Evolutionary conservation across 2,329 filamentous ascomycete genomes (phyloP), one percentile per base, ranked within the genome.

Genomic region (Talaromyces piceae): DNA sequence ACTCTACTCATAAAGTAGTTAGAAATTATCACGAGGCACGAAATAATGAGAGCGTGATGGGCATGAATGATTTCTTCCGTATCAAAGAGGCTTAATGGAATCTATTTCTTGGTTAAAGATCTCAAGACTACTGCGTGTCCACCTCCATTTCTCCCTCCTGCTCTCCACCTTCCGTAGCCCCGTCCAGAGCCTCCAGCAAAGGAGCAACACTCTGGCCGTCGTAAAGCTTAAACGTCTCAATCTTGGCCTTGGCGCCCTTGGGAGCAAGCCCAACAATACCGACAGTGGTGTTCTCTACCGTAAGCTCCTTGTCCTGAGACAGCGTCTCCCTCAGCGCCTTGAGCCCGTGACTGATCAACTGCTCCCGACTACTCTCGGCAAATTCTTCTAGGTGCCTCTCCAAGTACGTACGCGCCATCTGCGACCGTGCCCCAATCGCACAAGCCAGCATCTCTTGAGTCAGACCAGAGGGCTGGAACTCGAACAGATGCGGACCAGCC

Each of bases 361-460:
- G 88, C 66, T 96, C 91, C 62, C 88, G 79, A 57, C 78, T 82
- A 66, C 83, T 84, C 58, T 80, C 79, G 63, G 82, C 80, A 69
- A 98, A 97, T 59, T 83, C 75, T 57, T 95, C 91, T 55, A 96
- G 73, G 73, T 96, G 87, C 65, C 89, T 81, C 80, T 98, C 93
- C 51, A 98, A 77, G 72, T 98, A 98, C 57, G 93, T 98, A 65
- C 93, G 79, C 22, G 93, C 93, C 89, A 97, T 97, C 77, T 98
- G 93, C 70, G 87, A 93, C 62, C 93, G 81, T 45, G 93, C 93
- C 49, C 93, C 93, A 68, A 98, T 98, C 53, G 91, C 91, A 67
- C 91, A 96, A 22, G 93, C 93, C 46, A 87, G 70, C 89, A 97
- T 97, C 80, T 98, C 93, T 67, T 96, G 88, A 62, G 90, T 96